Evolutionary conservation across 768 basidiomycete genomes (phyloP).

Genomic region (Piloderma croceum): DNA sequence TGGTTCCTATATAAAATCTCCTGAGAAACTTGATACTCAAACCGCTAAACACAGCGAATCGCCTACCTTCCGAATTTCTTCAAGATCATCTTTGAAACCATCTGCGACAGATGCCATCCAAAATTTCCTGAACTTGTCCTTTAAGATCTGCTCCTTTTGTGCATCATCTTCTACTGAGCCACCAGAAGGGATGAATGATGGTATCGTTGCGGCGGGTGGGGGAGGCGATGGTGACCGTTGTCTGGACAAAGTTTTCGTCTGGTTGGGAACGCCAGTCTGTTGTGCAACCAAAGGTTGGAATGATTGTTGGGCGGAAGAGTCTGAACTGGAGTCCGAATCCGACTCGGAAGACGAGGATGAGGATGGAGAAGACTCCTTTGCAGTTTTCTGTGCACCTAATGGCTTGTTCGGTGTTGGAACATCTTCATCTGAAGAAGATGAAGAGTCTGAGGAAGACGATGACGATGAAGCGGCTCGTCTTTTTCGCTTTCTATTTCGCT

Average conservation of each 20-base stretch:
- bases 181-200: conserved; percentile 49
- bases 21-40: conserved; percentile 15
- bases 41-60: background rate
- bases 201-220: conserved; percentile 39
- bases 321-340: background rate
- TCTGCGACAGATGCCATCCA: conserved; percentile 85
- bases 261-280: background rate
- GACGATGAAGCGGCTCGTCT: conserved; percentile 41
- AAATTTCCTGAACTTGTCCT: conserved; percentile 70
- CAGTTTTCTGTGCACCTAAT: background rate
- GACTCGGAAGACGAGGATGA: conserved; percentile 6
- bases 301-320: too few relatives aligned
- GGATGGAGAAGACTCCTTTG: conserved; percentile 9
- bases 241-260: conserved; percentile 12
- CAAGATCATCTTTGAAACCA: conserved; percentile 80
- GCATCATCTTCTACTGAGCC: conserved; percentile 23
- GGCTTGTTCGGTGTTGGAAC: background rate
- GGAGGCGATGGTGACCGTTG: conserved; percentile 37
- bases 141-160: conserved; percentile 48
- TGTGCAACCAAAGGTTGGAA: background rate
- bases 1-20: conserved; percentile 47
- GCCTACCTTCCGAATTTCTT: conserved; percentile 72
- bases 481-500: conserved; percentile 50
- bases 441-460: conserved; percentile 29
- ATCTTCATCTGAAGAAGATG: too few relatives aligned